These are phyloP conservation scores for Russula sp. DNA, from an alignment of 768 basidiomycete genomes.

Conservation along the genomic window DNA sequence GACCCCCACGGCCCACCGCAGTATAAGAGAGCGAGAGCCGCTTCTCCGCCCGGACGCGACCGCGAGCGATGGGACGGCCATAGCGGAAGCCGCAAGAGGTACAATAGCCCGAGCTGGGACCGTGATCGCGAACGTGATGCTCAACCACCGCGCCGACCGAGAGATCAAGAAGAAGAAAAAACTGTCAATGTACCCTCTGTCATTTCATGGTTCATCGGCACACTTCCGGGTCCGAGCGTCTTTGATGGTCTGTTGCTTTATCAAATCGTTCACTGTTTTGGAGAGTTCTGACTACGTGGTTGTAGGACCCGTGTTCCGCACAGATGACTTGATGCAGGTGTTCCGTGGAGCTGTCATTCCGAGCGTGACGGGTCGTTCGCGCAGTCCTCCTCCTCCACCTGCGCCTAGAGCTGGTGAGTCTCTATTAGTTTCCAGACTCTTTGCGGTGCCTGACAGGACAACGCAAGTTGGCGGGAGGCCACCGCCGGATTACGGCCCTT, in stretches of 20 bases:
- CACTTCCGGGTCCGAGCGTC: conserved; percentile 63
- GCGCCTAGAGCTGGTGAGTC: conserved; percentile 45
- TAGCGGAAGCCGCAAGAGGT: conserved; percentile 41
- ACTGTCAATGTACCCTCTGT: conserved; percentile 44
- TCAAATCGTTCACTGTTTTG: background rate
- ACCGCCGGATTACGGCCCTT: conserved; percentile 84
- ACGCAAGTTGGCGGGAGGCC: conserved; percentile 56
- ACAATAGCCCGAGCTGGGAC: conserved; percentile 46
- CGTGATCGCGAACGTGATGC: conserved; percentile 46
- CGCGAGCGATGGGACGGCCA: conserved; percentile 43
- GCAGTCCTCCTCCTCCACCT: conserved; percentile 53
- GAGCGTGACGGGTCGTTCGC: conserved; percentile 49
- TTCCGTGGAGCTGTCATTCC: conserved; percentile 82
- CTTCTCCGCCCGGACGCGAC: conserved; percentile 51
- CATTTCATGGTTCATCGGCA: conserved; percentile 80
- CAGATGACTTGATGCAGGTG: conserved; percentile 85
- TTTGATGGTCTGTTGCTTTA: conserved; percentile 75
- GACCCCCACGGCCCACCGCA: conserved; percentile 44
- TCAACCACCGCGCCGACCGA: conserved; percentile 39
- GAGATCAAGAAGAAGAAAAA: conserved; percentile 50
- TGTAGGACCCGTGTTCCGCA: conserved; percentile 85
- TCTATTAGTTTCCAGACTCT: background rate
- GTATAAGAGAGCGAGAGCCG: conserved; percentile 46
- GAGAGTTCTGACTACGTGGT: conserved; percentile 16
- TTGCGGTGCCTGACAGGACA: conserved; percentile 3